These are phyloP conservation scores for Hylodesmum podocarpum DNA, from an alignment of 306 rosid species.

Conservation along the genomic window DNA sequence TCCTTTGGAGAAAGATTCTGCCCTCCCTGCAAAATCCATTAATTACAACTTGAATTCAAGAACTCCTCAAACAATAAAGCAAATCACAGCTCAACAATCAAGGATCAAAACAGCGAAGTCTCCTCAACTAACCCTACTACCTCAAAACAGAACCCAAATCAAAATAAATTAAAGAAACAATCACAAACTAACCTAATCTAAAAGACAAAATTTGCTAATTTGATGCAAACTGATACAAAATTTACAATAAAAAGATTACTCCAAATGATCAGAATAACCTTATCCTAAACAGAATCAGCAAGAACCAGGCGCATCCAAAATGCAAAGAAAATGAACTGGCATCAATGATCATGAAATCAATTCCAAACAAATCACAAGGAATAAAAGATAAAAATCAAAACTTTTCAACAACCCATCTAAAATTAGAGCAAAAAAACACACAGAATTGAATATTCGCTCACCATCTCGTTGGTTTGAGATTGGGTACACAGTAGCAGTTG, in stretches of 20 bases:
- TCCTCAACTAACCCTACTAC: background rate
- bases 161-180: slow-evolving; percentile 10
- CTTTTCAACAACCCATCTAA: background rate
- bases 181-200: slow-evolving; percentile 21
- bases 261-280: background rate
- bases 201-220: slow-evolving; percentile 13
- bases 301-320: slow-evolving; percentile 20
- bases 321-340: background rate
- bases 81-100: slow-evolving; percentile 27
- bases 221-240: background rate
- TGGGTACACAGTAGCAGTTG: slow-evolving; percentile 36
- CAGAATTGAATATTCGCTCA: slow-evolving; percentile 19
- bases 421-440: background rate
- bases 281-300: background rate
- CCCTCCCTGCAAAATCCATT: slow-evolving; percentile 53
- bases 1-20: slow-evolving; percentile 40
- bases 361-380: slow-evolving; percentile 19
- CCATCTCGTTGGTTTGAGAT: slow-evolving; percentile 49
- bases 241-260: slow-evolving; percentile 4
- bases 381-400: slow-evolving; percentile 6
- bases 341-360: background rate
- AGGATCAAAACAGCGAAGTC: slow-evolving; percentile 12
- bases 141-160: background rate
- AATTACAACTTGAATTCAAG: slow-evolving; percentile 27
- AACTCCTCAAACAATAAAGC: background rate